phyloP scores from a whole-genome alignment of 1,139 yeast species.

The Komagataea norvegica region DNA sequence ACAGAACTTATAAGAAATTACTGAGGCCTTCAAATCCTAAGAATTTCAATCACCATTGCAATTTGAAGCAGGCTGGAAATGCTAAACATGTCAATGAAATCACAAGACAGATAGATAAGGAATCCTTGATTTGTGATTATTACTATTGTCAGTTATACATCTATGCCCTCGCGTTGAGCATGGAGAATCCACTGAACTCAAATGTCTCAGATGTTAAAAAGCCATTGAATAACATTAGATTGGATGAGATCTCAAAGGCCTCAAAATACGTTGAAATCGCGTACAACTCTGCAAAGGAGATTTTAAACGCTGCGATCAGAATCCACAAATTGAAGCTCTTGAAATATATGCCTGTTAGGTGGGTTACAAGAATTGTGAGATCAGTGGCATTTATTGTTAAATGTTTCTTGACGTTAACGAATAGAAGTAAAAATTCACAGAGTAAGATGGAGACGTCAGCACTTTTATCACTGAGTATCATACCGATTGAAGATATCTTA shows the following conservation, averaged over 20 bases:
- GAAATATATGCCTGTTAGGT: conserved; percentile 80
- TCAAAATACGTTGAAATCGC: conserved; percentile 81
- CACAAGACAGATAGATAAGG: conserved; percentile 52
- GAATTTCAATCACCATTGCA: conserved; percentile 27
- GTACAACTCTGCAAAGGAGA: conserved; percentile 77
- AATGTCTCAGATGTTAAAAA: conserved; percentile 21
- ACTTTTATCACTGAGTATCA: conserved; percentile 55
- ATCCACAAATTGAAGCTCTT: conserved; percentile 62
- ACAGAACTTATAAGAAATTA: conserved; percentile 52
- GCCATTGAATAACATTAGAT: conserved; percentile 36
- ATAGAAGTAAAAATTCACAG: conserved; percentile 28
- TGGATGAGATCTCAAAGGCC: conserved; percentile 69
- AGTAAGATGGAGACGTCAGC: conserved; percentile 35
- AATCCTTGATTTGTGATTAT: conserved; percentile 73
- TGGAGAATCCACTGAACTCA: conserved; percentile 33
- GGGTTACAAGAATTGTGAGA: conserved; percentile 85
- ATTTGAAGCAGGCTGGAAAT: conserved; percentile 25
- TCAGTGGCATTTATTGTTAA: conserved; percentile 89
- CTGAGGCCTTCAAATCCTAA: conserved; percentile 43
- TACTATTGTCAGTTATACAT: conserved; percentile 80
- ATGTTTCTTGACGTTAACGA: conserved; percentile 67
- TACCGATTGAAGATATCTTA: conserved; percentile 67
- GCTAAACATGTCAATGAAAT: conserved; percentile 33
- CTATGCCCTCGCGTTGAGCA: conserved; percentile 72
- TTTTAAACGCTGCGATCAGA: conserved; percentile 65